These are phyloP conservation scores for Tolypocladium cylindrosporum DNA, from an alignment of 2,329 filamentous ascomycete species.

Conservation along the genomic window DNA sequence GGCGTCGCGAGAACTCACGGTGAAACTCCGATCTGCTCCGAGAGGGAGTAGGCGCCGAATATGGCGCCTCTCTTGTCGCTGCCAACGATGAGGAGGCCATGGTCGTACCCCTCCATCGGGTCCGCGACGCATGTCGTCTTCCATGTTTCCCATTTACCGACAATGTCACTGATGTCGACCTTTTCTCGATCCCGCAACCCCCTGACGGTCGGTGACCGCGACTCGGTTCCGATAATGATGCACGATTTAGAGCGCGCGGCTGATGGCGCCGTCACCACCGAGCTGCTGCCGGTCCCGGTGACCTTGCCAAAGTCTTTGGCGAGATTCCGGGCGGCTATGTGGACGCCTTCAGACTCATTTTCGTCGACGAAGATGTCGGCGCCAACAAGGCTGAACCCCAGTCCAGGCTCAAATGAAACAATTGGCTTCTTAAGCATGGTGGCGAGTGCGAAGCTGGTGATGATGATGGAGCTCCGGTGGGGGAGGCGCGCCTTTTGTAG, in stretches of 20 bases:
- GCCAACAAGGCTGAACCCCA: conserved; percentile 16
- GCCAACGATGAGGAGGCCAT: conserved; percentile 45
- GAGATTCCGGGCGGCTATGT: conserved; percentile 22
- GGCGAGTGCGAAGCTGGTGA: background rate
- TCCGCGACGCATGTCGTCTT: conserved; percentile 35
- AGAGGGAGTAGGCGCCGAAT: conserved; percentile 49
- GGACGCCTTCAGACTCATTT: conserved; percentile 19
- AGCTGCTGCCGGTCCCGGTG: conserved; percentile 7
- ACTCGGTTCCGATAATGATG: conserved; percentile 13
- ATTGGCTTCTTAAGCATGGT: conserved; percentile 16
- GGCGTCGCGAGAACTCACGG: conserved; percentile 20
- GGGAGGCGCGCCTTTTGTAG: background rate
- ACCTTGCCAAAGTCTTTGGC: conserved; percentile 17
- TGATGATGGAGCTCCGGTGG: too few relatives aligned
- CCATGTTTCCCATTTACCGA: conserved; percentile 47
- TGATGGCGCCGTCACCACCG: conserved; percentile 1
- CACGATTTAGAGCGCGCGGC: conserved; percentile 4
- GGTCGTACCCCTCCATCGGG: conserved; percentile 28
- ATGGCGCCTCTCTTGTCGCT: conserved; percentile 51
- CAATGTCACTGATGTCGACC: conserved; percentile 11
- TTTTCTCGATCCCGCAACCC: conserved; percentile 8
- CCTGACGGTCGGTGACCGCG: conserved; percentile 10
- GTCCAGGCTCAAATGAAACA: conserved; percentile 12
- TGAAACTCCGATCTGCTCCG: conserved; percentile 51
- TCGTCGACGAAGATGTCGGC: conserved; percentile 19